Evolutionary conservation across 441 rosid genomes (phyloP).

Genomic region (Populus trichocarpa): DNA sequence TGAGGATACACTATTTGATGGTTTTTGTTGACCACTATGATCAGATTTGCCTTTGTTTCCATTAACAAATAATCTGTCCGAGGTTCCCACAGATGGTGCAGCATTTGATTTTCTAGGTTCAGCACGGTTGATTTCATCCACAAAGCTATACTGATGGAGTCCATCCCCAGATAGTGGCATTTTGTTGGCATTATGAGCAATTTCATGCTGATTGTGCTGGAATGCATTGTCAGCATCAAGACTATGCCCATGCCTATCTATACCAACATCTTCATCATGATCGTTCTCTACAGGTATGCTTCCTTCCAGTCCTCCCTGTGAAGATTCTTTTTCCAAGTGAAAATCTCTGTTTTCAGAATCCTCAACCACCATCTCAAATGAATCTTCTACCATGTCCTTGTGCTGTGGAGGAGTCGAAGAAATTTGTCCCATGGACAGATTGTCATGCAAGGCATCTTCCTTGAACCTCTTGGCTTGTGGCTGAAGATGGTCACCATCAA

Average conservation of each 20-base stretch:
- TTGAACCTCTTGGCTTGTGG: constrained; percentile 33
- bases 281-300: constrained; percentile 17
- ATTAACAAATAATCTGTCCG: constrained; percentile 4
- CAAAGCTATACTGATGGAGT: neutral
- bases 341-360: constrained; percentile 11
- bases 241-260: constrained; percentile 8
- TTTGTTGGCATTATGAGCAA: constrained; percentile 8
- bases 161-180: constrained; percentile 13
- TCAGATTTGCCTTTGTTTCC: constrained; percentile 3
- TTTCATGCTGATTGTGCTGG: constrained; percentile 13
- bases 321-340: constrained; percentile 12
- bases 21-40: constrained; percentile 12
- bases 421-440: constrained; percentile 12
- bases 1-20: constrained; percentile 7
- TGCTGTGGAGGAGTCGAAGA: constrained; percentile 7
- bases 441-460: constrained; percentile 14
- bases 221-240: constrained; percentile 15
- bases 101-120: constrained; percentile 10
- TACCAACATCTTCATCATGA: constrained; percentile 9
- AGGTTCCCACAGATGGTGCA: constrained; percentile 5
- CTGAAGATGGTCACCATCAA: constrained; percentile 15
- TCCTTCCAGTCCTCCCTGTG: constrained; percentile 15
- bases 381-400: constrained; percentile 13
- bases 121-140: constrained; percentile 18
- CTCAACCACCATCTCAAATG: constrained; percentile 3